Evolutionary conservation across 345 rosid genomes (phyloP).

Genomic region (Populus nigra): DNA sequence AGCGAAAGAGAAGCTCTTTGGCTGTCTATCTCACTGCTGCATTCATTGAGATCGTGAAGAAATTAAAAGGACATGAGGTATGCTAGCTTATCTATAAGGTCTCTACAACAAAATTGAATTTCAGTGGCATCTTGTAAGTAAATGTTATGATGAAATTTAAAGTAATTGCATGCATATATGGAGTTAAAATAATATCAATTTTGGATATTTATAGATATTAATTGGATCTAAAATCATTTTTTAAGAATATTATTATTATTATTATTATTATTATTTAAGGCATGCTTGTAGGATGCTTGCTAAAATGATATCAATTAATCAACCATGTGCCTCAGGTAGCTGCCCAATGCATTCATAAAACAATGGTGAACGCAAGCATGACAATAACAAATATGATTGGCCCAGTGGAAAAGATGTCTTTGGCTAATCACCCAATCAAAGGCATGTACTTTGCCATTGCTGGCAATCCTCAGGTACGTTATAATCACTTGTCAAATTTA

Average conservation of each 20-base stretch:
- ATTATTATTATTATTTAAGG: too few relatives aligned
- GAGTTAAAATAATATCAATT: too few relatives aligned
- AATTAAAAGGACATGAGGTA: background rate
- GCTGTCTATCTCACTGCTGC: background rate
- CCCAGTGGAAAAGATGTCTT: constrained; percentile 38
- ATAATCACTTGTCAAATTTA: too few relatives aligned
- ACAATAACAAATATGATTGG: constrained; percentile 41
- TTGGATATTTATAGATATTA: too few relatives aligned
- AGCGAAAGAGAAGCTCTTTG: background rate
- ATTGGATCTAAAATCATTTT: too few relatives aligned
- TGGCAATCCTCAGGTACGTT: too few relatives aligned
- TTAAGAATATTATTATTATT: too few relatives aligned
- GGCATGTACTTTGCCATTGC: background rate
- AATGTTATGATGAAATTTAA: background rate
- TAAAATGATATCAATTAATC: background rate
- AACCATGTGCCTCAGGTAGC: constrained; percentile 20
- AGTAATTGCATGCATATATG: background rate
- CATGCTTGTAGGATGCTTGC: too few relatives aligned
- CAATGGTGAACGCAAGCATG: constrained; percentile 41
- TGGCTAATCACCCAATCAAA: constrained; percentile 40
- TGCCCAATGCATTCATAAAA: constrained; percentile 24
- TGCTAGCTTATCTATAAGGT: background rate
- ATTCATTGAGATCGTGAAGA: background rate
- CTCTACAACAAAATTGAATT: background rate
- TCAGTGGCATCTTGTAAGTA: background rate